Base-by-base conservation (phyloP, 2,329 filamentous ascomycete genomes). In the Pyricularia pennisetigena region DNA sequence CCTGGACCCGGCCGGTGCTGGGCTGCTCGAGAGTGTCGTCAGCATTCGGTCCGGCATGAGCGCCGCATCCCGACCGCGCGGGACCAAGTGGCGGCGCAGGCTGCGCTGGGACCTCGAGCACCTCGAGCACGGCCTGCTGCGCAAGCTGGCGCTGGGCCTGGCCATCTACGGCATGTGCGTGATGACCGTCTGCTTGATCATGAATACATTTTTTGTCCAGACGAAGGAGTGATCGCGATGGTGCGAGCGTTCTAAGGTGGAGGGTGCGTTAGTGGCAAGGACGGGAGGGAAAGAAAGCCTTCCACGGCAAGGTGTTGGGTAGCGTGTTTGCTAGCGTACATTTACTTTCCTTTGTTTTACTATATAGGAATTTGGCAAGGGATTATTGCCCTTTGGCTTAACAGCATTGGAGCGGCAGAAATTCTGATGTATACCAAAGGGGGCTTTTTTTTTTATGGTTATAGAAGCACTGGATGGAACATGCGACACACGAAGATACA, bases 171-270 rank as follows among this genome's bases (percentile, higher is more conserved):
- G 95, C 24, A 72, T 92, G 9, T 79, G 91, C 65, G 93, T 99
- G 67, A 98, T 99, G 95, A 80, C 92, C 30, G 89, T 94, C 65
- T 98, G 94, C 76, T 79, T 99, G 73, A 81, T 87, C 62, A 93
- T 93, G 75, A 98, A 98, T 76, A 88, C 91, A 16, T 91, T 97
- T 73, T 93, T 95, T 73, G 64, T 61, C 28, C 10, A 20, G 16
- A 26, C 24, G 9, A 61, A 61, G 57, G 23, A 61, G n/a, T 61
- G 8, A 61, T 5, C 5, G 10, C 10, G 12, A 61, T 5, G 24
- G 57, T 14, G 8, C 16, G n/a, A 54, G 41, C 1, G 41, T n/a
- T 54, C 16, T n/a, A 54, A 20, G 20, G 41, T 6, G 20, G 41
- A 54, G 41, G 20, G 41, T 6, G 20, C 16, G 41, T 16, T 35